Conservation (phyloP, 176 grass and related monocot species). For the Dendrocalamus sinicus region DNA sequence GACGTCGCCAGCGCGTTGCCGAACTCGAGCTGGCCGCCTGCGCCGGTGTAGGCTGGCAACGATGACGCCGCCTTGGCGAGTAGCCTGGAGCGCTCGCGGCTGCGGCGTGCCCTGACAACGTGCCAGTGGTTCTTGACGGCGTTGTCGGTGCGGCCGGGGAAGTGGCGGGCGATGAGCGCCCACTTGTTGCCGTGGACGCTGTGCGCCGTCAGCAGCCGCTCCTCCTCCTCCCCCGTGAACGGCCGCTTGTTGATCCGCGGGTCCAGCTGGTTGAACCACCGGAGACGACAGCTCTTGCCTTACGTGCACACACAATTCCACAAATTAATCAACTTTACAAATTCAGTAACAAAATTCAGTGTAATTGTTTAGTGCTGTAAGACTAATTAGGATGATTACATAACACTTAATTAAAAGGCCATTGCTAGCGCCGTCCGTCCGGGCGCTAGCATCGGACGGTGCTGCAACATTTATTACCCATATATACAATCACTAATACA, state of each 20-base stretch:
- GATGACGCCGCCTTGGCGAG: constrained; percentile 26
- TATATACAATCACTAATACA: too few species aligned
- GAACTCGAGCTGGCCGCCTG: constrained; percentile 22
- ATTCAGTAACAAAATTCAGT: background rate
- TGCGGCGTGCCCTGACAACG: constrained; percentile 78
- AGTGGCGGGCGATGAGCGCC: constrained; percentile 74
- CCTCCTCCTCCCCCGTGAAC: constrained; percentile 79
- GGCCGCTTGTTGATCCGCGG: constrained; percentile 77
- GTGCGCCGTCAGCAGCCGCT: constrained; percentile 70
- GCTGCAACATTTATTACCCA: too few species aligned
- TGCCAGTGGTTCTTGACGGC: constrained; percentile 98
- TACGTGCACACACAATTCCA: constrained; percentile 8
- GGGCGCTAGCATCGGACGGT: too few species aligned
- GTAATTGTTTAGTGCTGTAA: background rate
- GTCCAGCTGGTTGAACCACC: constrained; percentile 97
- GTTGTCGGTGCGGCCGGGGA: constrained; percentile 88
- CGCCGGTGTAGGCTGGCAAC: background rate
- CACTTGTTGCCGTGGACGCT: constrained; percentile 80
- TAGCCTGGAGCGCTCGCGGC: constrained; percentile 55
- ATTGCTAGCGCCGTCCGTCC: too few species aligned
- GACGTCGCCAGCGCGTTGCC: background rate
- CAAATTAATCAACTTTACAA: background rate
- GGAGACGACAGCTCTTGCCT: constrained; percentile 94
- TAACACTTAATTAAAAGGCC: background rate
- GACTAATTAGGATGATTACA: background rate